Percentiles rank a stretch among this genome's conserved stretches.
These are phyloP conservation scores for Neofusicoccum ribis DNA, from an alignment of 2,329 filamentous ascomycete species.

Conservation along the genomic window DNA sequence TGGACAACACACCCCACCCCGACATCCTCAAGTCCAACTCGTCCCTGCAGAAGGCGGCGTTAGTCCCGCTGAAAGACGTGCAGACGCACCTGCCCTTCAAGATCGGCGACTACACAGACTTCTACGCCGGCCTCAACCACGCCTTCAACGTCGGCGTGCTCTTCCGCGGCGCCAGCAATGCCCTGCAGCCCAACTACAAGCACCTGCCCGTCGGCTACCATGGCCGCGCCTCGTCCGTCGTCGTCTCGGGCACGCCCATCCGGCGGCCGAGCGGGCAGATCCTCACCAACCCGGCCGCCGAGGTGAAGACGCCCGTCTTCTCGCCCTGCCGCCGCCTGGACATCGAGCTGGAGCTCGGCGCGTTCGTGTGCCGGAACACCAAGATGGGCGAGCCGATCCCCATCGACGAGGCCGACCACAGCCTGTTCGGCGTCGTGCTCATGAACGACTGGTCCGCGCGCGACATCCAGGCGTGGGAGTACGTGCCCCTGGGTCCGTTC, in stretches of 20 bases:
- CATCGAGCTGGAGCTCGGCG: slow-evolving; percentile 78
- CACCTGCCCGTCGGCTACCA: slow-evolving; percentile 82
- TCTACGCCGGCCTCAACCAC: slow-evolving; percentile 79
- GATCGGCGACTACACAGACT: slow-evolving; percentile 83
- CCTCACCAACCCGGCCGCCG: slow-evolving; percentile 61
- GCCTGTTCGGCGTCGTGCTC: slow-evolving; percentile 76
- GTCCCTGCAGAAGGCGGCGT: slow-evolving; percentile 55
- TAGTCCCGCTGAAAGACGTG: slow-evolving; percentile 61
- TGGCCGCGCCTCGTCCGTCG: slow-evolving; percentile 72
- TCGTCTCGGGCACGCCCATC: slow-evolving; percentile 72
- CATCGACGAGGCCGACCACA: slow-evolving; percentile 65
- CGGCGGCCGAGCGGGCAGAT: slow-evolving; percentile 76
- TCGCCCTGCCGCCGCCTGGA: slow-evolving; percentile 68
- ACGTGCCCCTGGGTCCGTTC: slow-evolving; percentile 78
- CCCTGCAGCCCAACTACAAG: slow-evolving; percentile 78
- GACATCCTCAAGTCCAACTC: slow-evolving; percentile 64
- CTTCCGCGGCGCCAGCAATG: slow-evolving; percentile 71
- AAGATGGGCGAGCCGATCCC: slow-evolving; percentile 63
- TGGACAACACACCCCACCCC: slow-evolving; percentile 59
- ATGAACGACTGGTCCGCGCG: slow-evolving; percentile 88
- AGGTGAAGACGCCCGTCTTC: slow-evolving; percentile 63
- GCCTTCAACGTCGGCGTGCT: slow-evolving; percentile 71
- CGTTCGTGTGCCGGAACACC: slow-evolving; percentile 68
- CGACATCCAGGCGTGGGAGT: slow-evolving; percentile 83
- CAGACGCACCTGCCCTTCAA: slow-evolving; percentile 71